phyloP scores from a whole-genome alignment of 2,329 filamentous ascomycete genomes.

The Clarireedia hainanense region DNA sequence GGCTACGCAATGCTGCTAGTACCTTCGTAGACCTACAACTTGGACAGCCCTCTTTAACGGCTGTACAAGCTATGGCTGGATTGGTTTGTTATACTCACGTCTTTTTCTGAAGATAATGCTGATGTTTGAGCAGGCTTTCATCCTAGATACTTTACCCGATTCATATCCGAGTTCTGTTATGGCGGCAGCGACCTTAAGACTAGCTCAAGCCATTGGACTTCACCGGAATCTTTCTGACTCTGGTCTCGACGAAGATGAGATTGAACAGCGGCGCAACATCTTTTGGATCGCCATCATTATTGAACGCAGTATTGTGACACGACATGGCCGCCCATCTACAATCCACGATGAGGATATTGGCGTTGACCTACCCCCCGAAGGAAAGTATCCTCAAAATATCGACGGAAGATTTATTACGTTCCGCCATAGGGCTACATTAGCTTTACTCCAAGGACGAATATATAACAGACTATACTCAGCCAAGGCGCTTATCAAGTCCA shows the following conservation, averaged over 20 bases:
- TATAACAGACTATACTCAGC: conserved; percentile 22
- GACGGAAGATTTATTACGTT: conserved; percentile 16
- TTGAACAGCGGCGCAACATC: conserved; percentile 20
- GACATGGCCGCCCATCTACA: conserved; percentile 19
- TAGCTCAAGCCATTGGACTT: conserved; percentile 20
- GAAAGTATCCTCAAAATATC: conserved; percentile 6
- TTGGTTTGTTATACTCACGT: neutral
- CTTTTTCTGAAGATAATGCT: neutral
- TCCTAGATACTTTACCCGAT: conserved; percentile 14
- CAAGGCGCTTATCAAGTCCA: conserved; percentile 19
- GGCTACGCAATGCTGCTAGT: conserved; percentile 16
- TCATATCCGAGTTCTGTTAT: conserved; percentile 17
- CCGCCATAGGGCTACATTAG: conserved; percentile 12
- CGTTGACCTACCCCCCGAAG: conserved; percentile 18
- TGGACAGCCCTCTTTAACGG: conserved; percentile 15
- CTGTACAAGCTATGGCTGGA: conserved; percentile 20
- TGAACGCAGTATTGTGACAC: conserved; percentile 16
- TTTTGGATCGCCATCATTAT: conserved; percentile 21
- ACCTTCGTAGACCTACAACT: conserved; percentile 20
- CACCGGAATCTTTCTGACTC: conserved; percentile 16
- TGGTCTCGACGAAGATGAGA: conserved; percentile 12
- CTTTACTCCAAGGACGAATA: conserved; percentile 19
- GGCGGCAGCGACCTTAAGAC: conserved; percentile 11
- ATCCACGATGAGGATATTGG: conserved; percentile 24
- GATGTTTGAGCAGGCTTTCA: conserved; percentile 4